Evolutionary conservation across 75 land plant species (phyloP), one percentile per base, ranked within the genome.

Genomic region (Chamaecyparis obtusa): DNA sequence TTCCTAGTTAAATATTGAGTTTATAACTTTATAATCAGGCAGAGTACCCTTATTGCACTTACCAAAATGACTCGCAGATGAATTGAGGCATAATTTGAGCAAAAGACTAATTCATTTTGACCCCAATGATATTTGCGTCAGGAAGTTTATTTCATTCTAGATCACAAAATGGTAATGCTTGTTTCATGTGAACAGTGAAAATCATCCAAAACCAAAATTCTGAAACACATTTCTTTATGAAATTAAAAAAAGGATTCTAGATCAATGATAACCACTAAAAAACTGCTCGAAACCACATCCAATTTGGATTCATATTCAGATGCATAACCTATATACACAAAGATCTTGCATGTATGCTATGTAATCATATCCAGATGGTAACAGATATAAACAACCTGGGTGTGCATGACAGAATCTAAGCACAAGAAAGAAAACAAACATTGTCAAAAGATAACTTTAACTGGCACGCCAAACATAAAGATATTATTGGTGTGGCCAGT

Each of bases 151-250:
- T 21, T 5, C 64, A 57, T 57, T 64, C 30, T 6, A 64, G 8
- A 64, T 64, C 69, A 64, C 8, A 64, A 64, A 24, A 64, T 24
- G 5, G 27, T 64, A 64, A 24, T 64, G 7, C 30, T 64, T 64
- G n/a, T 64, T 64, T 64, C 6, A 64, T 64, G 69, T 64, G 27
- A 24, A 64, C 5, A 64, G 69, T 64, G 27, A 24, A 64, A 27
- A 64, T 64, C 69, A 64, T 64, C 69, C n/a, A 64, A 60, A 64
- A 64, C n/a, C 55, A 51, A 64, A 64, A 64, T 64, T 64, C 69
- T 64, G n/a, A 64, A 64, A 64, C 30, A 64, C 69, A 60, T 24
- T 24, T 64, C 69, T 64, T 27, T 7, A 27, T 24, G 69, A 24
- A 24, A 64, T 8, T 1, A 7, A 57, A 64, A 64, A 21, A 64